phyloP scores from a whole-genome alignment of 2,329 filamentous ascomycete species.

The Talaromyces atroroseus region DNA sequence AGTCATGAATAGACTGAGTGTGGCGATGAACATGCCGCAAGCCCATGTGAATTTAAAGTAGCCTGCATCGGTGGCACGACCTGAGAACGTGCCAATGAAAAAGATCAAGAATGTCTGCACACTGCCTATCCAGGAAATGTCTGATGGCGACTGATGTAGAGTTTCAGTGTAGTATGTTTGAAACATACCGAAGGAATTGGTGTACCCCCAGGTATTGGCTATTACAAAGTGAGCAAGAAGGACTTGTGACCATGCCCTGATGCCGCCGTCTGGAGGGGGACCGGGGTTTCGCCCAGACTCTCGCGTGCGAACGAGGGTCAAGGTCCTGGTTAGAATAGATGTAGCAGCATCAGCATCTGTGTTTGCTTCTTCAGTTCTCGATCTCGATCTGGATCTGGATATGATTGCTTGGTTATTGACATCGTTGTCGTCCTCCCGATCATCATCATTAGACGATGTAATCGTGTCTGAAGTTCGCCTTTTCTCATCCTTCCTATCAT shows the following conservation, averaged over 20 bases:
- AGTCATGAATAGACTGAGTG: slow-evolving; percentile 44
- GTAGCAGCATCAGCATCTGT: neutral
- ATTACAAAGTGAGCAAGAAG: slow-evolving; percentile 26
- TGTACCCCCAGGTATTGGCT: slow-evolving; percentile 22
- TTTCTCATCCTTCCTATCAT: neutral
- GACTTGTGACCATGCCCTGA: slow-evolving; percentile 28
- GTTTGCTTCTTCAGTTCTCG: neutral
- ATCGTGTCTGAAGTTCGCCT: neutral
- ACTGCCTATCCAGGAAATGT: slow-evolving; percentile 45
- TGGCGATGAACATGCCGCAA: slow-evolving; percentile 26
- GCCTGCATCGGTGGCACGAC: slow-evolving; percentile 38
- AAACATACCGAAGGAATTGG: slow-evolving; percentile 39
- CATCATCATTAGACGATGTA: too few relatives aligned
- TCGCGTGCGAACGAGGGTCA: slow-evolving; percentile 11
- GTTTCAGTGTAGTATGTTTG: slow-evolving; percentile 39
- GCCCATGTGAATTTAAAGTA: slow-evolving; percentile 29
- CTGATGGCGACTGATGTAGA: slow-evolving; percentile 28
- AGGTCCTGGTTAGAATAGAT: slow-evolving; percentile 1
- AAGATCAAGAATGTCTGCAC: slow-evolving; percentile 44
- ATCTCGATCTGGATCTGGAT: too few relatives aligned
- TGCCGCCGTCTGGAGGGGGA: slow-evolving; percentile 28
- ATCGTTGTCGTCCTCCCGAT: neutral
- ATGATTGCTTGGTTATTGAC: neutral
- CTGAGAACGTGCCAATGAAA: slow-evolving; percentile 39
- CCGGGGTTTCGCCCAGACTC: slow-evolving; percentile 6